Evolutionary conservation across 257 asterid species (phyloP).

Genomic region (Fraxinus americana): DNA sequence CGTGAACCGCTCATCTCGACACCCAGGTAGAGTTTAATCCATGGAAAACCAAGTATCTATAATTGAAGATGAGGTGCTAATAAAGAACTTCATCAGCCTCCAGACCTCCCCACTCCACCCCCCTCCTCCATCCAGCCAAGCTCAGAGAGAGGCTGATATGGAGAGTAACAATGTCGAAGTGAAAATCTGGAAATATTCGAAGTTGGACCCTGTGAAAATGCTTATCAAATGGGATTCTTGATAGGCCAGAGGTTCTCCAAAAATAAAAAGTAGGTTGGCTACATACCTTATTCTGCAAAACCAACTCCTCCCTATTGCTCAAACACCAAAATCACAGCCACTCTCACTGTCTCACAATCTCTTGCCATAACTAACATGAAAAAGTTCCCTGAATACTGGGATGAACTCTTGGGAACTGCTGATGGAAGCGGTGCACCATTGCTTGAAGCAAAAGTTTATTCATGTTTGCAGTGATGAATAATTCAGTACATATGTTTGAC

Average conservation of each 20-base stretch:
- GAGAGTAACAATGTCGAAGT: constrained; percentile 19
- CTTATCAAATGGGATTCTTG: constrained; percentile 41
- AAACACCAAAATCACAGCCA: constrained; percentile 42
- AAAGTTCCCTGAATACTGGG: constrained; percentile 69
- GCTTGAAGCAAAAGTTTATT: constrained; percentile 47
- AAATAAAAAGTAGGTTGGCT: constrained; percentile 59
- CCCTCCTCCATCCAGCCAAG: not conserved
- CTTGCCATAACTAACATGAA: constrained; percentile 44
- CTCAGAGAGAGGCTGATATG: constrained; percentile 9
- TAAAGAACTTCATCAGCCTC: not conserved
- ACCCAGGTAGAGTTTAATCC: no score
- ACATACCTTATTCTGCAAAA: constrained; percentile 64
- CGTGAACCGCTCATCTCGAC: no score
- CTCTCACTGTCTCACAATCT: constrained; percentile 60
- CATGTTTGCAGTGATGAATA: not conserved
- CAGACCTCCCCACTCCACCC: not conserved
- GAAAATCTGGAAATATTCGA: constrained; percentile 51
- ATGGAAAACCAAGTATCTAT: not conserved
- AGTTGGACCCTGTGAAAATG: constrained; percentile 64
- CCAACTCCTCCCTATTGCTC: constrained; percentile 79
- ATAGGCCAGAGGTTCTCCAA: constrained; percentile 63
- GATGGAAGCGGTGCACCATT: constrained; percentile 67
- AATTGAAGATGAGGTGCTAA: constrained; percentile 1
- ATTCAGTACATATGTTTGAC: not conserved
- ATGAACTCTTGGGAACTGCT: constrained; percentile 78